Percentiles rank a stretch among this genome's conserved stretches.
phyloP scores from a whole-genome alignment of 208 protist species.

The Crithidia thermophila region DNA sequence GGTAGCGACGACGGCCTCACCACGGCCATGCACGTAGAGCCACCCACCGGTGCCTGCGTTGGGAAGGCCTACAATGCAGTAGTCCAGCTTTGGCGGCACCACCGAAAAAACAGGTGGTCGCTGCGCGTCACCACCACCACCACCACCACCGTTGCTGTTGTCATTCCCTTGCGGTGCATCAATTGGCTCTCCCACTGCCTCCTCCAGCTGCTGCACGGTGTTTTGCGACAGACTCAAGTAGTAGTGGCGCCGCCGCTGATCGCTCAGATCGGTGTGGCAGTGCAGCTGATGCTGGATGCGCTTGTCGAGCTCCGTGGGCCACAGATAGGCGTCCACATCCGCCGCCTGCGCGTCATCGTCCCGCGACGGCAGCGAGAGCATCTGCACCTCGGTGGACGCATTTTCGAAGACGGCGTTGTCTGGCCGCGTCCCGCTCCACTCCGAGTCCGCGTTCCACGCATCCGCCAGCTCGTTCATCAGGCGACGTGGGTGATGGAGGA shows the following conservation, averaged over 20 bases:
- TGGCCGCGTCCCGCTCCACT: conserved; percentile 5
- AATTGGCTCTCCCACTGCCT: no score
- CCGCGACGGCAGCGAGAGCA: background rate
- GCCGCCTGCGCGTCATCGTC: conserved; percentile 12
- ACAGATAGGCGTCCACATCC: conserved; percentile 33
- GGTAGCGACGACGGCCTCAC: conserved; percentile 11
- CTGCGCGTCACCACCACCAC: no score
- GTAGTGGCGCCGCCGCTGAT: background rate
- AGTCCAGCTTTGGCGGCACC: conserved; percentile 1
- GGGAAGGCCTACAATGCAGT: conserved; percentile 13
- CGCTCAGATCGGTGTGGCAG: background rate
- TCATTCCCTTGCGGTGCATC: no score
- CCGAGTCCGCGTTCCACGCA: background rate
- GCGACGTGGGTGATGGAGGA: background rate
- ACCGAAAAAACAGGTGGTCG: background rate
- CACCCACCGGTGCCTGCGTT: conserved; percentile 10
- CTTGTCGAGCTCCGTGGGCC: conserved; percentile 40
- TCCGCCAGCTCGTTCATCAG: background rate
- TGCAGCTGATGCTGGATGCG: conserved; percentile 54
- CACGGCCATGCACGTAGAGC: conserved; percentile 36
- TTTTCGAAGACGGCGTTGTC: background rate
- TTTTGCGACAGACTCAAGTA: conserved; percentile 19
- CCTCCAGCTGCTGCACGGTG: conserved; percentile 18
- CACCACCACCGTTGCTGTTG: no score
- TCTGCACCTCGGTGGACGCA: background rate